phyloP scores from a whole-genome alignment of 192 early-diverging fungal genomes.

The Coemansia sp. region DNA sequence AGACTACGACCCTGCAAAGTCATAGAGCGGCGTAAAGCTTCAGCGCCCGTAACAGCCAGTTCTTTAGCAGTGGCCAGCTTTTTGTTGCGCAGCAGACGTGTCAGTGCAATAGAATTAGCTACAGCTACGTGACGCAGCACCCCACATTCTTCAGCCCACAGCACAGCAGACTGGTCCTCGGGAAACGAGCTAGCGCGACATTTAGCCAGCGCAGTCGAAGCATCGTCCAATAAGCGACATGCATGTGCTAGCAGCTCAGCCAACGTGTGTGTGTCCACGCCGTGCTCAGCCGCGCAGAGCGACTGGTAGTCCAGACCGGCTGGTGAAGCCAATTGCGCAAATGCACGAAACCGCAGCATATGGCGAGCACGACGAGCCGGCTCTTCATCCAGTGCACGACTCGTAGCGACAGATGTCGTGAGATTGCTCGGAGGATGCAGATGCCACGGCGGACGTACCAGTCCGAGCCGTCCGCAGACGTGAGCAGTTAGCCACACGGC shows the following conservation, averaged over 20 bases:
- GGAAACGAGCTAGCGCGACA: neutral
- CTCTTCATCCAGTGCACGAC: conserved; percentile 12
- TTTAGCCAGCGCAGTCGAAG: conserved; percentile 8
- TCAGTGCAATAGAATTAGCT: conserved; percentile 26
- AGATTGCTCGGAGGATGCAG: neutral
- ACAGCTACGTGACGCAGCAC: conserved; percentile 20
- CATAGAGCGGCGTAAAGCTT: conserved; percentile 10
- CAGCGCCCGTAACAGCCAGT: conserved; percentile 13
- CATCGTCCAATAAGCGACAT: conserved; percentile 2
- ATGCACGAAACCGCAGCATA: conserved; percentile 36
- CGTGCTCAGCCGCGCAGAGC: conserved; percentile 18
- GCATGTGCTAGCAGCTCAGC: conserved; percentile 37
- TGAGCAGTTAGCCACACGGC: conserved; percentile 40
- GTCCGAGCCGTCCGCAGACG: conserved; percentile 23
- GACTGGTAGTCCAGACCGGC: conserved; percentile 29
- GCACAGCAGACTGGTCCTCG: neutral
- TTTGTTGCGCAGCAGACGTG: conserved; percentile 5
- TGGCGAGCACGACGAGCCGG: conserved; percentile 18
- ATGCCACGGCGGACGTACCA: conserved; percentile 33
- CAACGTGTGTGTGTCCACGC: conserved; percentile 23
- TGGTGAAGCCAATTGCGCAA: conserved; percentile 38
- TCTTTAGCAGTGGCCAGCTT: neutral
- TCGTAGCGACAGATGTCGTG: neutral
- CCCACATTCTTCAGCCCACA: conserved; percentile 5
- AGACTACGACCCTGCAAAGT: neutral